These are phyloP conservation scores for Digitaria exilis DNA, from an alignment of 202 grass and related monocot genomes.

Conservation along the genomic window DNA sequence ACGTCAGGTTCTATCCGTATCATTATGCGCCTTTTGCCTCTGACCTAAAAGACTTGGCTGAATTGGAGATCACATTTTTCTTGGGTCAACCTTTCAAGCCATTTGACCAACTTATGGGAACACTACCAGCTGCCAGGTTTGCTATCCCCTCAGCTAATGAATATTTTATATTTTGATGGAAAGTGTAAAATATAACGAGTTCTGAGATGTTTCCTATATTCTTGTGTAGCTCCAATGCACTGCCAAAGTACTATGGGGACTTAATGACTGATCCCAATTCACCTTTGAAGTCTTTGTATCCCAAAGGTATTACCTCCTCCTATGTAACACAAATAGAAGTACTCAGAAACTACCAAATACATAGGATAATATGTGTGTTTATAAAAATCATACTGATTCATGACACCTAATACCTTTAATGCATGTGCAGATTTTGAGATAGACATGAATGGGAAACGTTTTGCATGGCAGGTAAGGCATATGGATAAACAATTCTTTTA, in stretches of 20 bases:
- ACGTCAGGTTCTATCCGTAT: slow-evolving; percentile 92
- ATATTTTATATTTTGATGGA: slow-evolving; percentile 16
- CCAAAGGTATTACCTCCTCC: slow-evolving; percentile 62
- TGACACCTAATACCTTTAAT: slow-evolving; percentile 34
- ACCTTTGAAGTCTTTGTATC: slow-evolving; percentile 88
- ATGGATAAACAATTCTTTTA: slow-evolving; percentile 21
- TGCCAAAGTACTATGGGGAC: slow-evolving; percentile 79
- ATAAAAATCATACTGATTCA: slow-evolving; percentile 16
- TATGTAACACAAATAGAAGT: slow-evolving; percentile 19
- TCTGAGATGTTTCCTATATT: slow-evolving; percentile 43
- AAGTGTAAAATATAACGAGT: slow-evolving; percentile 20
- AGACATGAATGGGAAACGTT: slow-evolving; percentile 99
- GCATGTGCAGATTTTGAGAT: slow-evolving; percentile 87
- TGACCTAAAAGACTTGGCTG: slow-evolving; percentile 79
- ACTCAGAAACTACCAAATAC: slow-evolving; percentile 15
- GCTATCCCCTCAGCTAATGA: slow-evolving; percentile 32
- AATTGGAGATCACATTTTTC: slow-evolving; percentile 98
- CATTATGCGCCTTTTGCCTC: slow-evolving; percentile 99
- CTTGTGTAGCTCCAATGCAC: slow-evolving; percentile 80
- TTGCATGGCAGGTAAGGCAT: slow-evolving; percentile 91
- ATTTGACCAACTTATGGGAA: slow-evolving; percentile 99
- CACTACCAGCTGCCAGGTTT: slow-evolving; percentile 93
- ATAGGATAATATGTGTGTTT: slow-evolving; percentile 19
- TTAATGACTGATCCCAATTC: slow-evolving; percentile 84
- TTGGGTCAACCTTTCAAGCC: slow-evolving; percentile 99